Conservation (phyloP, 257 asterid genomes). For the Solanum chiquidenum region DNA sequence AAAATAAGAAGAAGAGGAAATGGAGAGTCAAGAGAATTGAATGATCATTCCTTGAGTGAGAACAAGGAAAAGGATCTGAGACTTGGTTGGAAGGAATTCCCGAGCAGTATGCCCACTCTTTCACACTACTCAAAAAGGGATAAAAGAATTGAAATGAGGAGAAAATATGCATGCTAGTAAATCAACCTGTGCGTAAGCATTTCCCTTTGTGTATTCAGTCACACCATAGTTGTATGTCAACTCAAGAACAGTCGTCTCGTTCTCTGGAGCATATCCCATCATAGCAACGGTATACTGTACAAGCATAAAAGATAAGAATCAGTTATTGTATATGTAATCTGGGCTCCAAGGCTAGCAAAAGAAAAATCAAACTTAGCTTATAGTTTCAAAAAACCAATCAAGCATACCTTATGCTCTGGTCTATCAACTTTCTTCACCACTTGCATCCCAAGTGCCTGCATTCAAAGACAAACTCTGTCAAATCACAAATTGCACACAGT, state of each 20-base stretch:
- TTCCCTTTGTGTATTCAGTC: constrained; percentile 90
- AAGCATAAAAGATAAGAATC: not conserved
- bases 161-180: not conserved
- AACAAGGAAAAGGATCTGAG: not conserved
- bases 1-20: not conserved
- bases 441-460: constrained; percentile 88
- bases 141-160: not conserved
- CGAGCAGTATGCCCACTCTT: not conserved
- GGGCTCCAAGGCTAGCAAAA: not conserved
- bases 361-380: constrained; percentile 30
- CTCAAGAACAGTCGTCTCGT: constrained; percentile 74
- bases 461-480: not conserved
- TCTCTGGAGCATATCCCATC: constrained; percentile 94
- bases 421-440: constrained; percentile 69
- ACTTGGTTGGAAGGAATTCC: not conserved
- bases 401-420: constrained; percentile 78
- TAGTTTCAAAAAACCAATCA: not conserved
- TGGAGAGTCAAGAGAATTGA: not conserved
- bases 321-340: not conserved
- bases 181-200: constrained; percentile 93
- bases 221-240: constrained; percentile 94
- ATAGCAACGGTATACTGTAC: constrained; percentile 82
- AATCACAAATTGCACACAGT: not conserved
- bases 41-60: not conserved
- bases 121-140: not conserved